phyloP scores from a whole-genome alignment of 1,284 basidiomycete genomes.

The Naganishia liquefaciens region DNA sequence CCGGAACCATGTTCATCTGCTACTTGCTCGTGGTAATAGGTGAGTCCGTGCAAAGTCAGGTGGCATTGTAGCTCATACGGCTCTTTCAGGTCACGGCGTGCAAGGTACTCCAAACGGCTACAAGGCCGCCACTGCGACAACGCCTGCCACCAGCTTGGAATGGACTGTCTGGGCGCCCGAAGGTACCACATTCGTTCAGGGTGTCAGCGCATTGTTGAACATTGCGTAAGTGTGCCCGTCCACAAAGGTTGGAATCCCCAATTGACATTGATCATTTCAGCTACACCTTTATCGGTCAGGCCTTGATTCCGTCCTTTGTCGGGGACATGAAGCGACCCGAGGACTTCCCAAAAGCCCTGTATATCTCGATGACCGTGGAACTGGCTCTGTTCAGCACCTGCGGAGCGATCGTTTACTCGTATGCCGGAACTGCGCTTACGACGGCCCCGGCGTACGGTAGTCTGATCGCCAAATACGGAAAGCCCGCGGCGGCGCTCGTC shows the following conservation, averaged over 20 bases:
- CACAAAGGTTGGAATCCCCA: not conserved
- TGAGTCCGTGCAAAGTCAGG: not conserved
- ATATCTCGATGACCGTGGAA: conserved; percentile 59
- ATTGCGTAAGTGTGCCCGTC: conserved; percentile 33
- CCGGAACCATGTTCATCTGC: conserved; percentile 36
- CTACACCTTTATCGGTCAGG: conserved; percentile 67
- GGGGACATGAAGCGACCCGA: conserved; percentile 54
- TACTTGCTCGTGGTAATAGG: conserved; percentile 37
- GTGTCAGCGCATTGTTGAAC: conserved; percentile 56
- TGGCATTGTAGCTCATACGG: not conserved
- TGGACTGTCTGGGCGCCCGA: conserved; percentile 44
- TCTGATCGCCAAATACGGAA: conserved; percentile 41
- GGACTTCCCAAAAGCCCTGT: conserved; percentile 63
- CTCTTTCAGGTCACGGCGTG: conserved; percentile 25
- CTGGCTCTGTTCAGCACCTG: conserved; percentile 64
- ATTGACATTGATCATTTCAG: conserved; percentile 44
- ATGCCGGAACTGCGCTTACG: conserved; percentile 58
- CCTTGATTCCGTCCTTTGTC: conserved; percentile 56
- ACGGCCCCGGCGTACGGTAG: conserved; percentile 60
- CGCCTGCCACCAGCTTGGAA: conserved; percentile 41
- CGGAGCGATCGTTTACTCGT: conserved; percentile 64
- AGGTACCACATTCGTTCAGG: conserved; percentile 63
- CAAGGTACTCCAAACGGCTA: conserved; percentile 37
- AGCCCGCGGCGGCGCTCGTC: conserved; percentile 51
- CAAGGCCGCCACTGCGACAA: conserved; percentile 42